These are phyloP conservation scores for Caloboletus firmus DNA, from an alignment of 1,284 basidiomycete genomes.

Conservation along the genomic window DNA sequence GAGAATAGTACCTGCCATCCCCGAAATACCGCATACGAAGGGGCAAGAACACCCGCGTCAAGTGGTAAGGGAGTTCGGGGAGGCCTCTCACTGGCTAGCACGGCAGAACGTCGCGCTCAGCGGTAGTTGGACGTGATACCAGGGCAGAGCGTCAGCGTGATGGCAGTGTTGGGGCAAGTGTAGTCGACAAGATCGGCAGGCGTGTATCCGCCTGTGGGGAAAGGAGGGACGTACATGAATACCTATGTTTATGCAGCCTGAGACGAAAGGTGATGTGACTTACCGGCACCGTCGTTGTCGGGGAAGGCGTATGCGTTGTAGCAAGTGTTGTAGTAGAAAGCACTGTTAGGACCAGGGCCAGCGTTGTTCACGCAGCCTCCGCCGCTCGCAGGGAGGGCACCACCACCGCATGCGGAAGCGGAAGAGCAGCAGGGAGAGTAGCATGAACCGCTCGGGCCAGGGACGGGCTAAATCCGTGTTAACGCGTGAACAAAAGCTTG, in stretches of 20 bases:
- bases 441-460: conserved; percentile 28
- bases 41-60: not conserved
- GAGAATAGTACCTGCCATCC: not conserved
- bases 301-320: conserved; percentile 35
- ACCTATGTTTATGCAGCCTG: not conserved
- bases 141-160: conserved; percentile 37
- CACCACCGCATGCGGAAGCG: conserved; percentile 22
- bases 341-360: conserved; percentile 32
- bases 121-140: conserved; percentile 26
- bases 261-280: not conserved
- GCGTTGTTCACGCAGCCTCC: conserved; percentile 33
- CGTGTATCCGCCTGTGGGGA: conserved; percentile 15
- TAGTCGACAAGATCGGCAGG: conserved; percentile 32
- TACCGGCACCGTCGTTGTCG: conserved; percentile 34
- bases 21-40: not conserved
- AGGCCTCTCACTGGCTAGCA: not conserved
- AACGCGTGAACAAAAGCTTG: not conserved
- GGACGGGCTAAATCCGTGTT: conserved; percentile 26
- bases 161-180: conserved; percentile 32
- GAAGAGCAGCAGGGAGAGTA: conserved; percentile 34
- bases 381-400: conserved; percentile 30
- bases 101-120: not conserved
- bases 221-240: not conserved
- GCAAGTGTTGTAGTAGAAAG: conserved; percentile 32
- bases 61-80: not conserved